Evolutionary conservation across 352 stramenopile species (phyloP), one percentile per base, ranked within the genome.

Genomic region (Phytophthora constricta): DNA sequence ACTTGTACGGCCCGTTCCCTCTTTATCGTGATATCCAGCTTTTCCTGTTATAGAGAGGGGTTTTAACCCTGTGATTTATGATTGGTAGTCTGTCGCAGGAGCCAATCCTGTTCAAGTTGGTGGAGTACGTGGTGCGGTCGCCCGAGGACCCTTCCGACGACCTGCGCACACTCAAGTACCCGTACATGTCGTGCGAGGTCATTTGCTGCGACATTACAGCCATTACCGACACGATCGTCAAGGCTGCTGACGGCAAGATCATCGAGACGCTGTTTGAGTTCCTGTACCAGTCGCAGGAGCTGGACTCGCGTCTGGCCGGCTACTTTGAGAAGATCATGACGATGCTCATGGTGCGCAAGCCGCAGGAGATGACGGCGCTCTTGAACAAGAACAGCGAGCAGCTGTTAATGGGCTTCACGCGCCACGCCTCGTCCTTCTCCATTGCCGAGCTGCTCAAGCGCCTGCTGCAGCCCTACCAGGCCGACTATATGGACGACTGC

Each of bases 151-250:
- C 68, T 31, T 60, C 72, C 8, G 71, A 89, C 53, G 86, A 92
- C 57, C 26, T 95, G 56, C 83, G 84, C 48, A 73, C 82, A 31
- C 76, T 95, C 63, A 96, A 95, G 80, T 99, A 98, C 77, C 96
- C 97, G 22, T 99, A 99, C 88, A 98, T 99, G 96, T 85, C 95
- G 43, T 99, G 96, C 73, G 97, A 99, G 76, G 93, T 99, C 47
- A 91, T 99, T 54, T 99, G 96, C 80, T 99, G 95, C 67, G 97
- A 99, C 71, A 97, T 99, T 46, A 83, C 90, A 46, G 89, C 84
- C 51, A 98, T 98, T 60, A 91, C 98, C 5, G 89, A 98, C 67
- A 91, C 93, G 17, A 56, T 99, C 13, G 86, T 97, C 9, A 79
- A 59, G 0, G 74, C 70, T 1, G 76, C 60, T 1, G 72, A 91